Evolutionary conservation across 768 basidiomycete genomes (phyloP).

Genomic region (Cystofilobasidium capitatum): DNA sequence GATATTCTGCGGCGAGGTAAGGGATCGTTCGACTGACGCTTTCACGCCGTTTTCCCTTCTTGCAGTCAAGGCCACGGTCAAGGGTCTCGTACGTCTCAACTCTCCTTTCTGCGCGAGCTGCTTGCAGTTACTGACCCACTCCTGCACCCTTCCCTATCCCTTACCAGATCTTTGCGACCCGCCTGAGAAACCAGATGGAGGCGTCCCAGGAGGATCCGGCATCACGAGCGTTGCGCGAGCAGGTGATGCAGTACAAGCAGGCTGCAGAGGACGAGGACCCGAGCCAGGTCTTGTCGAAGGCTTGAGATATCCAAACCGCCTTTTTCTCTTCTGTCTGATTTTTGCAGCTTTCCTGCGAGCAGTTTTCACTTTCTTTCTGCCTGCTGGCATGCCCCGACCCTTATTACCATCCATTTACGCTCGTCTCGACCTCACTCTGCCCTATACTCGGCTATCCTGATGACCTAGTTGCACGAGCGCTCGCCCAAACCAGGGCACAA

Average conservation of each 20-base stretch:
- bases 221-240: neutral
- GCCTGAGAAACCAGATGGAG: conserved; percentile 14
- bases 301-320: no score
- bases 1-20: neutral
- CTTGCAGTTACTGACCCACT: neutral
- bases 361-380: no score
- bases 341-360: no score
- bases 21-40: neutral
- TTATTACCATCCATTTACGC: no score
- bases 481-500: no score
- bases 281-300: neutral
- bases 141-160: neutral
- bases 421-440: no score
- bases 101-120: neutral
- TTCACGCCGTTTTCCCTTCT: neutral
- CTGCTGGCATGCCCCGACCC: no score
- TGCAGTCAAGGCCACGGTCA: conserved; percentile 23
- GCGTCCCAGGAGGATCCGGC: conserved; percentile 8
- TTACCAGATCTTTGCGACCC: conserved; percentile 25
- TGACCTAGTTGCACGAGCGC: no score
- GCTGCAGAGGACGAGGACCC: neutral
- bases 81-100: no score
- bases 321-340: no score
- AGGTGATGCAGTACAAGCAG: conserved; percentile 19
- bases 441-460: no score